Conservation (phyloP, 805 yeast species). For the Hyphopichia homilentoma region DNA sequence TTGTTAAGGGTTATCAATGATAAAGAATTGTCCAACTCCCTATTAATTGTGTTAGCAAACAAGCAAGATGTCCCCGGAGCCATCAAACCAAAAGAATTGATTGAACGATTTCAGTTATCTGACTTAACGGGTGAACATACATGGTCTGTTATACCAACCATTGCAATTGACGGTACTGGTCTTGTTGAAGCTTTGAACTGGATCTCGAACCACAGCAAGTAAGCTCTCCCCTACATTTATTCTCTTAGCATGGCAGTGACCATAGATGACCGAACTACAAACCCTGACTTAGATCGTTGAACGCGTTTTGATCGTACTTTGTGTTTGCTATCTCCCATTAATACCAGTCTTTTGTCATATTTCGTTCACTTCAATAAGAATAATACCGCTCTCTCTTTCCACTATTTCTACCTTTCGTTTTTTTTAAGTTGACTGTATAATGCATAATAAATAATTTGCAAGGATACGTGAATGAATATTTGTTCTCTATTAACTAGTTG, state of each 20-base stretch:
- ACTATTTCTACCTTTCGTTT: too few relatives aligned
- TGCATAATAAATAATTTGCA: too few relatives aligned
- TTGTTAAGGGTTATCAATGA: slow-evolving; percentile 75
- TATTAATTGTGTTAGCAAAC: slow-evolving; percentile 82
- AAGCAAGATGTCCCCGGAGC: slow-evolving; percentile 77
- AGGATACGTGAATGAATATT: too few relatives aligned
- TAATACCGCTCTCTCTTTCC: too few relatives aligned
- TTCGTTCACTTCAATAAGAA: too few relatives aligned
- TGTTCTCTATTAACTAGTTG: too few relatives aligned
- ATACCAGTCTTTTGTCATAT: too few relatives aligned
- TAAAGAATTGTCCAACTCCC: slow-evolving; percentile 76
- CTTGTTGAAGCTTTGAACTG: slow-evolving; percentile 83
- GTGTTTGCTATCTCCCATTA: too few relatives aligned
- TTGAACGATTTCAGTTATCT: slow-evolving; percentile 64
- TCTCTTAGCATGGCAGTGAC: not conserved
- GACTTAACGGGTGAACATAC: slow-evolving; percentile 59
- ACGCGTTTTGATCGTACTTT: too few relatives aligned
- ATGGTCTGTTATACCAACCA: slow-evolving; percentile 91
- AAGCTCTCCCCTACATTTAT: slow-evolving; percentile 1
- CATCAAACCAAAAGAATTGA: slow-evolving; percentile 74
- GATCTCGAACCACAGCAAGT: slow-evolving; percentile 63
- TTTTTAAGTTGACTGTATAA: too few relatives aligned
- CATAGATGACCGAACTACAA: too few relatives aligned
- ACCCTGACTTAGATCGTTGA: too few relatives aligned
- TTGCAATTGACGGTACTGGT: slow-evolving; percentile 88